Evolutionary conservation across 495 filamentous ascomycete genomes (phyloP).

Genomic region (Talaromyces thailandensis): DNA sequence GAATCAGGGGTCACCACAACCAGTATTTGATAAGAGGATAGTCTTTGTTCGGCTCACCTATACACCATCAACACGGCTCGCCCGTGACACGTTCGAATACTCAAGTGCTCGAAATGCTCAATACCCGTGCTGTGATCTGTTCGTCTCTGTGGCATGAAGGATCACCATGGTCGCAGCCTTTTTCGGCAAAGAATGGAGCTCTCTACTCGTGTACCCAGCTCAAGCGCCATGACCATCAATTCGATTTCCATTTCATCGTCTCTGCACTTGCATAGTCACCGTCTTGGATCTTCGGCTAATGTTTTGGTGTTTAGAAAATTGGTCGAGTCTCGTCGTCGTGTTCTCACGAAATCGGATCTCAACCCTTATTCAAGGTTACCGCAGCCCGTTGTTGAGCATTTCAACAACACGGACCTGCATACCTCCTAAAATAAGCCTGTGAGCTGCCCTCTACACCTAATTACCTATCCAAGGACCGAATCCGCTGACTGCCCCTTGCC

Average conservation of each 20-base stretch:
- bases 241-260: neutral
- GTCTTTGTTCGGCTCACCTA: neutral
- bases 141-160: slow-evolving; percentile 1
- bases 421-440: slow-evolving; percentile 1
- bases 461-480: slow-evolving; percentile 1
- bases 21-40: neutral
- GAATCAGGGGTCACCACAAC: neutral
- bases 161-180: neutral
- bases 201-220: neutral
- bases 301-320: neutral
- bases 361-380: slow-evolving; percentile 3
- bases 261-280: neutral
- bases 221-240: neutral
- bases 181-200: neutral
- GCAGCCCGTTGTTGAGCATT: neutral
- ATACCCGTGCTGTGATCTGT: neutral
- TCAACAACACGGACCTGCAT: slow-evolving; percentile 3
- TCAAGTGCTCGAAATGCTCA: neutral
- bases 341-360: neutral
- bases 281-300: neutral
- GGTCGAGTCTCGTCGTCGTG: neutral
- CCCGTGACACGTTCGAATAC: neutral
- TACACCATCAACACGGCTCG: neutral
- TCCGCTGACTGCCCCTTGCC: slow-evolving; percentile 35
- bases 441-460: slow-evolving; percentile 7